Base-by-base conservation (phyloP, 2,329 filamentous ascomycete genomes). In the Aspergillus quadrilineatus region DNA sequence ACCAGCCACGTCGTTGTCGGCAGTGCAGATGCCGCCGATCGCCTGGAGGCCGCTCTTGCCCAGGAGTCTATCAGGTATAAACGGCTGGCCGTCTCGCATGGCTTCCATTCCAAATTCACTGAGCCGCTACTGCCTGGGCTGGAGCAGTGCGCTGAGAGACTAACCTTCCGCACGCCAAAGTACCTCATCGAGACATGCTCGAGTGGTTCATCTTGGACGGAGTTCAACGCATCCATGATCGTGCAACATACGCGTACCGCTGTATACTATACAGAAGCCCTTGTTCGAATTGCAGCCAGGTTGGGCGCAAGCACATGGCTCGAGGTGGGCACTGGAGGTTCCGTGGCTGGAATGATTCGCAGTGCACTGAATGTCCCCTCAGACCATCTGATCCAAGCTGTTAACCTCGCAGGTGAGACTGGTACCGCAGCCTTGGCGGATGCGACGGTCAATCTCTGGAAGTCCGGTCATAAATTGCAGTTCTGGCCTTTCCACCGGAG, bases 51-150 rank as follows among this genome's bases (percentile, higher is more conserved):
- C 22, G 22, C 22, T 22, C 22, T 22, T 22, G 3, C 22, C 3
- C 22, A 22, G 22, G 22, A 22, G 22, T 15, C 17, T 2, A 41
- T 47, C 32, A 43, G 34, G 8, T 17, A 36, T 9, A 52, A 28
- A 12, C 43, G 61, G 4, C 72, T 82, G 0, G 69, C 74, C 10
- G 75, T 78, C 0, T 76, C 77, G 0, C 72, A 81, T 53, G 78
- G 75, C 0, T 81, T 79, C 60, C 79, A 81, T 60, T 80, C 74
- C 0, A 46, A 50, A 0, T 67, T 81, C 0, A 73, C 75, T 0
- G 76, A 80, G 46, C 56, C 0, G 52, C 79, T 1, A 49, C 14
- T 71, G 1, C 17, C 47, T 1, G 55, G 1, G 60, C 76, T 4
- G 59, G 60, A 15, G 26, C 63, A 15, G n/a, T 69, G 8, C 72